A percentile compares a stretch with the other conserved stretches of the same genome.
These are phyloP conservation scores for Kalmanozyma brasiliensis DNA, from an alignment of 1,284 basidiomycete species.

Conservation along the genomic window DNA sequence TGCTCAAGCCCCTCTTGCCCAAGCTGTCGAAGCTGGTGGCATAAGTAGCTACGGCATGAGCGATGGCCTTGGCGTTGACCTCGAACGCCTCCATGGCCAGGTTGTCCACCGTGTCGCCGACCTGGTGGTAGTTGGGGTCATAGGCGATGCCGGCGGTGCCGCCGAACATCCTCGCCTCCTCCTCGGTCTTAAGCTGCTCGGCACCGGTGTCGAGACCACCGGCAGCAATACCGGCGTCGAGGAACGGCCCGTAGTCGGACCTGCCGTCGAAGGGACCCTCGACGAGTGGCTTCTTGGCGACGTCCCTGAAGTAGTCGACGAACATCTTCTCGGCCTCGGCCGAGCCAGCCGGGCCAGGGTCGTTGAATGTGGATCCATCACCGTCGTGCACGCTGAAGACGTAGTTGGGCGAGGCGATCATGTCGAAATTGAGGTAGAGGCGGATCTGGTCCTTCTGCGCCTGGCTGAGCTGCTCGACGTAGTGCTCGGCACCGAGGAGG, in stretches of 20 bases:
- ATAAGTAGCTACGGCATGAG: slow-evolving; percentile 43
- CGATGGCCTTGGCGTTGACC: slow-evolving; percentile 41
- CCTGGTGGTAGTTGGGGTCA: slow-evolving; percentile 43
- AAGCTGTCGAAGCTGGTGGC: slow-evolving; percentile 24
- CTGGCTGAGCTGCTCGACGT: slow-evolving; percentile 21
- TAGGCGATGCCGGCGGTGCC: slow-evolving; percentile 29
- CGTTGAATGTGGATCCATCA: slow-evolving; percentile 30
- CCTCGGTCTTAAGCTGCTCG: slow-evolving; percentile 39
- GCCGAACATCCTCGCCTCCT: slow-evolving; percentile 35
- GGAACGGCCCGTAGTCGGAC: slow-evolving; percentile 41
- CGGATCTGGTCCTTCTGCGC: slow-evolving; percentile 32
- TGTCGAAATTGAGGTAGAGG: slow-evolving; percentile 44
- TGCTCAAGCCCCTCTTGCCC: slow-evolving; percentile 1
- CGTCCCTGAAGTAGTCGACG: slow-evolving; percentile 32
- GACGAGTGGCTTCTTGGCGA: slow-evolving; percentile 30
- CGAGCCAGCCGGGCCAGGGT: slow-evolving; percentile 31
- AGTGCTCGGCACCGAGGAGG: slow-evolving; percentile 39
- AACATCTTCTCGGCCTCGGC: slow-evolving; percentile 31
- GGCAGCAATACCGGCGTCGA: slow-evolving; percentile 39
- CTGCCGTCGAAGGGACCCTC: slow-evolving; percentile 30
- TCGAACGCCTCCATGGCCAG: slow-evolving; percentile 35
- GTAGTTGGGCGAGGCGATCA: slow-evolving; percentile 47
- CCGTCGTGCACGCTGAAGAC: slow-evolving; percentile 38
- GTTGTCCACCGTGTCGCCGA: slow-evolving; percentile 33
- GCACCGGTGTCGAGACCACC: slow-evolving; percentile 43